A percentile compares a stretch with the other conserved stretches of the same genome.
phyloP scores from a whole-genome alignment of 441 rosid species.

The Populus hybrid region DNA sequence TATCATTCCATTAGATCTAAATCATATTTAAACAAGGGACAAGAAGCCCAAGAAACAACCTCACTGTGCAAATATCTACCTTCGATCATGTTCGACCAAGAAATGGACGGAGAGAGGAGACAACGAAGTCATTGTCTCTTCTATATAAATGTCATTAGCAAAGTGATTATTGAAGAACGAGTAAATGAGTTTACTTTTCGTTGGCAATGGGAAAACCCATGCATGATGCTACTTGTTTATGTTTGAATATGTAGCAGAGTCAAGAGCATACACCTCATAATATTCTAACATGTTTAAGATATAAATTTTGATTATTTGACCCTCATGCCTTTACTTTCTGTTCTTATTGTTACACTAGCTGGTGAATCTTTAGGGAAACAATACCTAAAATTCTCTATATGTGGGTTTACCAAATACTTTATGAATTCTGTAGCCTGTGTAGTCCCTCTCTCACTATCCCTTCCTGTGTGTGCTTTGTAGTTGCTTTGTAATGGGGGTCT shows the following conservation, averaged over 20 bases:
- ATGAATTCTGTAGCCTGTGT: constrained; percentile 13
- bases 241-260: background rate
- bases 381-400: background rate
- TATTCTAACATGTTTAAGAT: background rate
- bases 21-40: too few relatives aligned
- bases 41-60: too few relatives aligned
- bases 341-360: constrained; percentile 9
- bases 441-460: background rate
- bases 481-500: constrained; percentile 24
- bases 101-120: background rate
- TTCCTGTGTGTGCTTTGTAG: background rate
- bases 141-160: background rate
- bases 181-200: background rate
- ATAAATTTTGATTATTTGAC: constrained; percentile 1
- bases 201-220: background rate
- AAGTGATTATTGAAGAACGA: background rate
- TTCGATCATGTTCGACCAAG: background rate
- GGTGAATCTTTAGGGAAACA: constrained; percentile 7
- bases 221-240: background rate
- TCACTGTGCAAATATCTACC: background rate
- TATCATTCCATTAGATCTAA: too few relatives aligned
- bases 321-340: constrained; percentile 8
- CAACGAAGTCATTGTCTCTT: constrained; percentile 2
- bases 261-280: background rate
- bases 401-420: background rate